phyloP scores from a whole-genome alignment of 148 eudicot species.

The Persicaria maculosa region DNA sequence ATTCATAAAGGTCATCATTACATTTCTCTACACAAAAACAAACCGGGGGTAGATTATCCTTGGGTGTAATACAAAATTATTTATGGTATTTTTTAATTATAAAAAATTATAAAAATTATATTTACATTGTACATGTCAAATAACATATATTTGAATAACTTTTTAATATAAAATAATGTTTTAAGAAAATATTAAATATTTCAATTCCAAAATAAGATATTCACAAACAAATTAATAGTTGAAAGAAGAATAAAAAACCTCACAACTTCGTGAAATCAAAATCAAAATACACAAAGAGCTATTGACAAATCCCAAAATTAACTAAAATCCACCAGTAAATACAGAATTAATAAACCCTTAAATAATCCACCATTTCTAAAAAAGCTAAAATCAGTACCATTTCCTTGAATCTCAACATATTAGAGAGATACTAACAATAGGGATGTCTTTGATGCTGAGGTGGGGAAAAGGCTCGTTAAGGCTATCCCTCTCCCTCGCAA shows the following conservation, averaged over 20 bases:
- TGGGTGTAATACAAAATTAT: no score
- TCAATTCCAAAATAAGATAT: no score
- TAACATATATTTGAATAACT: no score
- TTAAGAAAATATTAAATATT: no score
- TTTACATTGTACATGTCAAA: no score
- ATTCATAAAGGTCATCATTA: no score
- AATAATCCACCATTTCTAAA: background rate
- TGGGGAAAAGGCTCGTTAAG: constrained; percentile 60
- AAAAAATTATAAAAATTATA: no score
- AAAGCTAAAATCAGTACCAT: constrained; percentile 4
- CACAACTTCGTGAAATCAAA: background rate
- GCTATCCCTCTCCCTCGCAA: constrained; percentile 80
- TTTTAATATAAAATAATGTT: no score
- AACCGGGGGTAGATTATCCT: no score
- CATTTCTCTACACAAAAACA: no score
- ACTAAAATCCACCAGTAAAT: background rate
- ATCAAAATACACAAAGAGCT: background rate
- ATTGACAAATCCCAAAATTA: background rate
- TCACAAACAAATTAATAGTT: background rate
- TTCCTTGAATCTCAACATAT: background rate
- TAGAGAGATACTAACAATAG: constrained; percentile 61
- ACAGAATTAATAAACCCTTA: background rate
- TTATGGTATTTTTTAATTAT: no score
- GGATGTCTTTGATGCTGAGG: constrained; percentile 73
- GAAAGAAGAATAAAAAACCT: background rate